Percentiles rank a stretch among this genome's conserved stretches.
Conservation (phyloP, 2,329 filamentous ascomycete species). For the Paraconiothyrium sp. region DNA sequence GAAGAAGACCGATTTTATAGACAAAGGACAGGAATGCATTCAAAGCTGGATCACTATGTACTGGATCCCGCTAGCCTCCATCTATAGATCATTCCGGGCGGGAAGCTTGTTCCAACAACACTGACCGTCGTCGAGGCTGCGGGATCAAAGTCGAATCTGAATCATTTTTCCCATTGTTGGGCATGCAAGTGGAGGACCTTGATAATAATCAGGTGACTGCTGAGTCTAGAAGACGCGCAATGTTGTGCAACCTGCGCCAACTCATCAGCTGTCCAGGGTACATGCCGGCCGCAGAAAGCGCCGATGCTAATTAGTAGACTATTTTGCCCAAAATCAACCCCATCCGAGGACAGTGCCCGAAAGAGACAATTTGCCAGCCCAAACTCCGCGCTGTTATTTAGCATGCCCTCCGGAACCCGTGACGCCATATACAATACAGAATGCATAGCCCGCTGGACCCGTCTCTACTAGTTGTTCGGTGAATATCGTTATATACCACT, state of each 20-base stretch:
- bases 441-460: not conserved
- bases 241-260: slow-evolving; percentile 17
- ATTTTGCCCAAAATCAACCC: slow-evolving; percentile 2
- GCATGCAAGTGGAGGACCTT: not conserved
- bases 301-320: slow-evolving; percentile 14
- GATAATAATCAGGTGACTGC: not conserved
- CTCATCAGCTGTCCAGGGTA: slow-evolving; percentile 22
- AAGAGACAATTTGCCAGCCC: slow-evolving; percentile 13
- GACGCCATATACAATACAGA: slow-evolving; percentile 12
- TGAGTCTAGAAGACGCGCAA: not conserved
- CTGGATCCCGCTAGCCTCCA: not conserved
- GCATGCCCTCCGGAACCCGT: slow-evolving; percentile 10
- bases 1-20: not conserved
- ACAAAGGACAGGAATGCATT: slow-evolving; percentile 6
- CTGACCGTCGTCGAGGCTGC: not conserved
- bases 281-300: slow-evolving; percentile 15
- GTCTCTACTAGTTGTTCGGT: not conserved
- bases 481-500: not conserved
- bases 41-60: not conserved
- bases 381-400: slow-evolving; percentile 19
- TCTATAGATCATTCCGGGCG: slow-evolving; percentile 4
- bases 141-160: not conserved
- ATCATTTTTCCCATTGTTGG: not conserved
- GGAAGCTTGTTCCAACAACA: slow-evolving; percentile 16
- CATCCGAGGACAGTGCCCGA: slow-evolving; percentile 3